Evolutionary conservation across 78 protist genomes (phyloP), one percentile per base, ranked within the genome.

Genomic region (Emiliania huxleyi): DNA sequence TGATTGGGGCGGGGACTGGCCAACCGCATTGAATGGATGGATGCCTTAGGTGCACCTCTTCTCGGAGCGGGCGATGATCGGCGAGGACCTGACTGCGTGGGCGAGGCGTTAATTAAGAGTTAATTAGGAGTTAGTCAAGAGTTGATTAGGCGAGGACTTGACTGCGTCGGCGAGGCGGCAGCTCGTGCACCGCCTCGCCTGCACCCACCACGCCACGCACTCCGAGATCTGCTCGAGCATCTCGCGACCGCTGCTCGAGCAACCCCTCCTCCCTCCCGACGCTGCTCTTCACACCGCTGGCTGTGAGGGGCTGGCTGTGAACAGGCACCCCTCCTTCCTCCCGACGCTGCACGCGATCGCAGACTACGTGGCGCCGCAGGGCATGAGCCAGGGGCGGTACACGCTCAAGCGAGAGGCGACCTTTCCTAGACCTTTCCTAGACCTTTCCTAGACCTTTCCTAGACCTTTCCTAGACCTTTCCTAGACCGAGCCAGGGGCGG

Each of bases 101-200:
- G 38, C 38, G 37, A 3, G 22, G 37, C 33, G 77, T n/a, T n/a
- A n/a, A n/a, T n/a, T n/a, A n/a, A n/a, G n/a, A n/a, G n/a, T n/a
- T n/a, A n/a, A n/a, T n/a, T n/a, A n/a, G n/a, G n/a, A n/a, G n/a
- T n/a, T n/a, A n/a, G n/a, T n/a, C n/a, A n/a, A n/a, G n/a, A n/a
- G n/a, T n/a, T n/a, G n/a, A n/a, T 29, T 23, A 23, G 77, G 77
- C 77, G 77, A 69, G 33, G 8, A 0, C 23, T 29, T 37, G 23
- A 37, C 6, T 15, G 33, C 4, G 23, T 0, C 37, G 33, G 38
- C 38, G 37, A 3, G 22, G 37, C 33, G 77, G 37, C 22, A 0
- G 22, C 77, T 69, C 77, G 77, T 29, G 77, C 77, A 69, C 38
- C 77, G 77, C 42, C 77, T 69, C 77, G 77, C 77, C 37, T 69